Evolutionary conservation across 768 basidiomycete species (phyloP).

Genomic region (Suillus subluteus): DNA sequence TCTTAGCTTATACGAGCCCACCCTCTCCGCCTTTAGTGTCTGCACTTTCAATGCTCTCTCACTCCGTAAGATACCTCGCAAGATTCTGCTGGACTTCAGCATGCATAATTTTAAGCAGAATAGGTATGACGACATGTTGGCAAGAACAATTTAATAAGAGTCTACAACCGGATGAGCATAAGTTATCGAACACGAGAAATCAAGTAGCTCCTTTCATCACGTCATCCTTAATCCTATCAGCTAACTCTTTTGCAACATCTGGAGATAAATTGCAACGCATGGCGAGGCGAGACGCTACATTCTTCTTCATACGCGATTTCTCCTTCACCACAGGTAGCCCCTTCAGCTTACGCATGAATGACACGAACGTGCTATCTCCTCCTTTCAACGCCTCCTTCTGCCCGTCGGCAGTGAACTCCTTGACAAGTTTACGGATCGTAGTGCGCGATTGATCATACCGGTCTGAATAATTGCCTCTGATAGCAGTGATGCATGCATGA

Average conservation of each 20-base stretch:
- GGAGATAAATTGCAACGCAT: conserved; percentile 29
- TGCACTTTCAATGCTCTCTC: no score
- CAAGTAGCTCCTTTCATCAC: not conserved
- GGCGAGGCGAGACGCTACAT: conserved; percentile 25
- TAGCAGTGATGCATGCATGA: no score
- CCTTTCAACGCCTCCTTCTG: conserved; percentile 30
- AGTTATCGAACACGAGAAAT: not conserved
- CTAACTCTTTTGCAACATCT: conserved; percentile 28
- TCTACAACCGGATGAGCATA: conserved; percentile 7
- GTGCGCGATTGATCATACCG: conserved; percentile 34
- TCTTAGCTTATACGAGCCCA: no score
- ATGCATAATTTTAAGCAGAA: conserved; percentile 3
- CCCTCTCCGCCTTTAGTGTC: no score
- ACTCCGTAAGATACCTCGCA: no score
- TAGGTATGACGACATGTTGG: no score
- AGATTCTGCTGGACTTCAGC: no score
- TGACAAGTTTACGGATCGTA: conserved; percentile 24
- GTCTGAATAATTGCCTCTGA: no score
- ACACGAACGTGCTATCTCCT: conserved; percentile 7
- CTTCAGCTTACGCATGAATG: conserved; percentile 23
- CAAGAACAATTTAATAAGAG: no score
- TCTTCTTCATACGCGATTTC: conserved; percentile 25
- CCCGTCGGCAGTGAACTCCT: conserved; percentile 28
- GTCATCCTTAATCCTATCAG: not conserved
- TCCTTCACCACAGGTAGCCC: conserved; percentile 16